A percentile compares a stretch with the other conserved stretches of the same genome.
These are phyloP conservation scores for Lactarius hengduanensis DNA, from an alignment of 768 basidiomycete species.

Conservation along the genomic window DNA sequence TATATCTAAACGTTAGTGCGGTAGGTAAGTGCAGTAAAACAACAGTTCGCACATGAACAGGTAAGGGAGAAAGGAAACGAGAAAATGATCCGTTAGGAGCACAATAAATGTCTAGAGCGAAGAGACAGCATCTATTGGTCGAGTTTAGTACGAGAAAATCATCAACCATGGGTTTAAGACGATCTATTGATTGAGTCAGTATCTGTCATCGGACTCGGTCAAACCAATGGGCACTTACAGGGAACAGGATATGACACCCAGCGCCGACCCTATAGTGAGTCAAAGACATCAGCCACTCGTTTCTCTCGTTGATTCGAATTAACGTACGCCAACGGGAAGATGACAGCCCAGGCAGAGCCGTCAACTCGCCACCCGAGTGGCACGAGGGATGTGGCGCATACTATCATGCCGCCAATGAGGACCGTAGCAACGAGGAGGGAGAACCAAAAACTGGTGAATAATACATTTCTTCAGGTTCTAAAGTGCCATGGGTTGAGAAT, in stretches of 20 bases:
- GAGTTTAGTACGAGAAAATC: slow-evolving; percentile 63
- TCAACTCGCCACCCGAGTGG: slow-evolving; percentile 66
- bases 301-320: slow-evolving; percentile 13
- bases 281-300: neutral
- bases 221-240: slow-evolving; percentile 46
- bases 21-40: neutral
- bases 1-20: slow-evolving; percentile 1
- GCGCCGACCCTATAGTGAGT: slow-evolving; percentile 48
- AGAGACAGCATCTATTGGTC: neutral
- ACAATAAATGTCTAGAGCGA: neutral
- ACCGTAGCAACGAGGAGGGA: slow-evolving; percentile 55
- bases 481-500: neutral
- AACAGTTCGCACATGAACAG: neutral
- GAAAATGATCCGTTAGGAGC: neutral
- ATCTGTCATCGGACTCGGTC: slow-evolving; percentile 32
- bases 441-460: slow-evolving; percentile 52
- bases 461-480: neutral
- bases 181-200: slow-evolving; percentile 44
- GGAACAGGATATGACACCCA: slow-evolving; percentile 71
- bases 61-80: neutral
- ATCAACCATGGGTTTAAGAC: slow-evolving; percentile 88
- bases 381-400: slow-evolving; percentile 53
- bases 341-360: slow-evolving; percentile 65
- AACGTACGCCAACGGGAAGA: slow-evolving; percentile 69
- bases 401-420: slow-evolving; percentile 53